Evolutionary conservation across 2,329 filamentous ascomycete genomes (phyloP), one percentile per base, ranked within the genome.

Genomic region (Bipolaris bicolor): DNA sequence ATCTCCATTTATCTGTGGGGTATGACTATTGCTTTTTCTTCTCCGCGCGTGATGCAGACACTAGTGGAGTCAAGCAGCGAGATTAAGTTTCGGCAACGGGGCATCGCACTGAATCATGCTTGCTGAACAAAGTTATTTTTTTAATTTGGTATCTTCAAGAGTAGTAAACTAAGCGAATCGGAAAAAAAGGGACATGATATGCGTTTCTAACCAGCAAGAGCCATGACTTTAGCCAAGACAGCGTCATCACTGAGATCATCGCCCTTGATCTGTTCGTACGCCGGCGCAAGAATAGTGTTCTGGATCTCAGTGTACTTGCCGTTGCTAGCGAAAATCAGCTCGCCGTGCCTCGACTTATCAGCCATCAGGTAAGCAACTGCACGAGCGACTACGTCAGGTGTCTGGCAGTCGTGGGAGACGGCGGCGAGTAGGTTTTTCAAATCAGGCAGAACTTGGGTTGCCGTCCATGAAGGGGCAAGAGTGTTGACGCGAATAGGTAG

Each of bases 401-500:
- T 60, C 69, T 87, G 84, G 48, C 61, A 63, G n/a, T 55, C 45
- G 16, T 61, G 47, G 11, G 61, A 53, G 0, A 79, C 63, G 13
- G 76, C 71, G 36, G 79, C 72, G 0, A 78, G 76, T 5, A 80
- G 69, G 9, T 62, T 62, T n/a, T 74, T 71, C 59, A 83, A 71
- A 16, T 80, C 62, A 0, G 82, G 79, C 1, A 85, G 68, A 0
- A 86, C 76, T 11, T 74, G 78, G 15, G 82, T 83, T 3, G 77
- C 72, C 0, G 85, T 86, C 84, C 84, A 87, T 29, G 77, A 81
- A 1, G 85, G 84, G 1, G 82, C 79, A 18, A 87, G 72, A 5
- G 77, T 80, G 73, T 88, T 88, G 49, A 87, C 67, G 13, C 85
- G 81, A 41, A 87, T 80, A 1, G 82, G 80, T 1, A 82, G 58